Conservation (phyloP, 352 stramenopile genomes). For the Phytopythium chamaehyphon region DNA sequence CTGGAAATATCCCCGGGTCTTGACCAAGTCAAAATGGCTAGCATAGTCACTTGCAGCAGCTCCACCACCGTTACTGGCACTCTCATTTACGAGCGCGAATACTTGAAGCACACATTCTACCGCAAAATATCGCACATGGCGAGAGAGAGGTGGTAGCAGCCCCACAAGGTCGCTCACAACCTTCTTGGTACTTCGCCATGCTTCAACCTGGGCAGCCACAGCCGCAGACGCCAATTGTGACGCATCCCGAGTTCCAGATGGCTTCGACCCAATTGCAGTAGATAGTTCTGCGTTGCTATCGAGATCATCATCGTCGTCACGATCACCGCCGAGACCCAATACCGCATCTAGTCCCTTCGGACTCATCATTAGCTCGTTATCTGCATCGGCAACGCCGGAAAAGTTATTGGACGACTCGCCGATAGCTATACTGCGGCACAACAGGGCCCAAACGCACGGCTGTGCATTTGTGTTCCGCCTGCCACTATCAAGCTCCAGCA, state of each 20-base stretch:
- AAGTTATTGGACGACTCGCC: conserved; percentile 58
- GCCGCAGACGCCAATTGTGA: conserved; percentile 23
- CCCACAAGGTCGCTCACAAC: conserved; percentile 54
- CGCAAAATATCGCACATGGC: conserved; percentile 74
- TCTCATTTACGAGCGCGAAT: conserved; percentile 47
- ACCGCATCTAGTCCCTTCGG: conserved; percentile 44
- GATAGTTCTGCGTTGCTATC: conserved; percentile 15
- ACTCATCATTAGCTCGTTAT: conserved; percentile 65
- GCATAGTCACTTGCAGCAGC: conserved; percentile 13
- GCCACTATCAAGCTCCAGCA: conserved; percentile 65
- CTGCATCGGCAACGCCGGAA: conserved; percentile 8
- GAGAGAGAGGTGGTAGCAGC: conserved; percentile 60
- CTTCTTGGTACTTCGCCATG: conserved; percentile 70
- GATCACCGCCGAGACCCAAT: conserved; percentile 5
- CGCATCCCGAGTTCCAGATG: conserved; percentile 3
- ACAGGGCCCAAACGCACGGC: conserved; percentile 66
- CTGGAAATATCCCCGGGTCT: conserved; percentile 43
- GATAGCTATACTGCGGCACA: conserved; percentile 78
- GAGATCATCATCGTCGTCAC: conserved; percentile 9
- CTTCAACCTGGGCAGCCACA: conserved; percentile 54
- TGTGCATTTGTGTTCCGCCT: conserved; percentile 34
- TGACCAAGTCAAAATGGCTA: conserved; percentile 70
- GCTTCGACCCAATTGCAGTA: conserved; percentile 5
- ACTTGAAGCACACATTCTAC: conserved; percentile 74
- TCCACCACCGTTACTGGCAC: conserved; percentile 12